Evolutionary conservation across 2,329 filamentous ascomycete species (phyloP).

Genomic region (Emericellopsis atlantica): DNA sequence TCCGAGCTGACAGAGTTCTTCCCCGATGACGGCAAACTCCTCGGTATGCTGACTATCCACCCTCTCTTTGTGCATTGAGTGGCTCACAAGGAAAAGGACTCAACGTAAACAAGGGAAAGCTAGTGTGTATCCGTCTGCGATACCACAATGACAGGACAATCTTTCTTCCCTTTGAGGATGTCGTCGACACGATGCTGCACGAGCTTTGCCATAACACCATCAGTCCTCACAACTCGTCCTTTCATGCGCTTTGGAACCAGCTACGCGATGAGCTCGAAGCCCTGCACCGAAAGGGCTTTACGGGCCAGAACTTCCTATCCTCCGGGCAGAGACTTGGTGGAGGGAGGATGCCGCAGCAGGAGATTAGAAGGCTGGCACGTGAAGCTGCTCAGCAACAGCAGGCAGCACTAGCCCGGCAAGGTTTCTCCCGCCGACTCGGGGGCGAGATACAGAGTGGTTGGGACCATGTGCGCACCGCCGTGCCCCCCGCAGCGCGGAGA

Average conservation of each 20-base stretch:
- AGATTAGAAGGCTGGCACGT: conserved; percentile 63
- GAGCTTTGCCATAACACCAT: conserved; percentile 83
- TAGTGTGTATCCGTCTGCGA: conserved; percentile 73
- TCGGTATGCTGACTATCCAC: conserved; percentile 37
- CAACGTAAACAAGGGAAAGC: conserved; percentile 50
- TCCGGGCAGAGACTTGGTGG: conserved; percentile 65
- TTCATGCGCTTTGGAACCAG: conserved; percentile 81
- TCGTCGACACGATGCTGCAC: conserved; percentile 87
- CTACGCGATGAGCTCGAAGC: conserved; percentile 75
- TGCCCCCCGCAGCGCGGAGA: conserved; percentile 58
- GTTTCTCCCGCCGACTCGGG: conserved; percentile 46
- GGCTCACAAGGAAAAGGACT: conserved; percentile 1
- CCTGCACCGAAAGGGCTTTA: conserved; percentile 70
- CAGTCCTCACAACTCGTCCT: conserved; percentile 71
- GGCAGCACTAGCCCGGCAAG: conserved; percentile 53
- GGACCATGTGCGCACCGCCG: conserved; percentile 58
- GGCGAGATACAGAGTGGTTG: conserved; percentile 41
- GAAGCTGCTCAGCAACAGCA: conserved; percentile 48
- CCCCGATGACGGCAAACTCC: conserved; percentile 57
- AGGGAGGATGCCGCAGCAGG: conserved; percentile 48
- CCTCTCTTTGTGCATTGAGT: neutral
- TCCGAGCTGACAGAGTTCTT: conserved; percentile 74
- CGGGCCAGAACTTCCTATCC: conserved; percentile 77
- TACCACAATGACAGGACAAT: conserved; percentile 61
- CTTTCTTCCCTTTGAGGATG: conserved; percentile 68